These are phyloP conservation scores for Akanthomyces uredinophilus DNA, from an alignment of 2,329 filamentous ascomycete genomes.

Conservation along the genomic window DNA sequence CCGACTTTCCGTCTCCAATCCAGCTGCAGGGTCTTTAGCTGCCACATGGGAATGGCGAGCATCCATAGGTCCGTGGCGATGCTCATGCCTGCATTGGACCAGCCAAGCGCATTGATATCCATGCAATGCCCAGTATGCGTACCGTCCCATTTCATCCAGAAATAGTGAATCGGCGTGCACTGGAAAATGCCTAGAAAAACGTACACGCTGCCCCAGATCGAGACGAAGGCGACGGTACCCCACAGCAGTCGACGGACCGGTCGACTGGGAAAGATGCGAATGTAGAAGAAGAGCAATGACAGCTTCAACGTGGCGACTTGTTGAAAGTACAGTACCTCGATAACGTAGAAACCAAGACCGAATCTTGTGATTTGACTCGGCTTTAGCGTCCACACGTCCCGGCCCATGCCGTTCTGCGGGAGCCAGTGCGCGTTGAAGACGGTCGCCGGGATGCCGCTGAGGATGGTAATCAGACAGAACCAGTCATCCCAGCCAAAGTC, in stretches of 20 bases:
- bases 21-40: slow-evolving; percentile 29
- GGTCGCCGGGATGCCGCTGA: slow-evolving; percentile 20
- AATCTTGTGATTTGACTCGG: slow-evolving; percentile 22
- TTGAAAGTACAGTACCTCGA: slow-evolving; percentile 35
- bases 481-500: slow-evolving; percentile 29
- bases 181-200: slow-evolving; percentile 30
- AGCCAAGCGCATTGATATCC: slow-evolving; percentile 34
- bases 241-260: slow-evolving; percentile 28
- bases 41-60: slow-evolving; percentile 35
- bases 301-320: slow-evolving; percentile 35
- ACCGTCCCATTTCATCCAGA: slow-evolving; percentile 39
- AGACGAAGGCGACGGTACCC: slow-evolving; percentile 28
- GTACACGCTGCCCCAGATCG: slow-evolving; percentile 27
- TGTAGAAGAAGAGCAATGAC: slow-evolving; percentile 38
- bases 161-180: slow-evolving; percentile 34
- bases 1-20: slow-evolving; percentile 39
- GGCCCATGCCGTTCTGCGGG: slow-evolving; percentile 25
- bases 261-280: slow-evolving; percentile 34
- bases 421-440: slow-evolving; percentile 22
- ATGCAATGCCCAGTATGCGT: slow-evolving; percentile 36
- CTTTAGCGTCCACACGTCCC: slow-evolving; percentile 30
- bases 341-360: slow-evolving; percentile 27
- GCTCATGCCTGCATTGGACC: slow-evolving; percentile 38
- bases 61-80: slow-evolving; percentile 40
- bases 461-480: slow-evolving; percentile 19